Evolutionary conservation across 2,329 filamentous ascomycete species (phyloP).

Genomic region (Xylariaceae sp.): DNA sequence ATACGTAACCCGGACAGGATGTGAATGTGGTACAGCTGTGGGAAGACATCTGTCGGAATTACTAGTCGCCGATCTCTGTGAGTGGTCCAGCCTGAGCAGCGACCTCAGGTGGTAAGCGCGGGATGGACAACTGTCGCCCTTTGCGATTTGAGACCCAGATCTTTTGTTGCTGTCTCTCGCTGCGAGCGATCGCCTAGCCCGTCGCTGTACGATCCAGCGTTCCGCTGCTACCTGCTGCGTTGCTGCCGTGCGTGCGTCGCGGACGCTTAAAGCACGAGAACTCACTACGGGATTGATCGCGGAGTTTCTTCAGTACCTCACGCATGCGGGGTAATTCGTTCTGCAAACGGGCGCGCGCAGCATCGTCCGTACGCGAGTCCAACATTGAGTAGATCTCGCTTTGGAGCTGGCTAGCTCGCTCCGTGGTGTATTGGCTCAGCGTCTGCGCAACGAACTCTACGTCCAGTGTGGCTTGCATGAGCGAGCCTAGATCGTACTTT

Average conservation of each 20-base stretch:
- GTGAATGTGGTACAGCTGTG: no score
- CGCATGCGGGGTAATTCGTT: constrained; percentile 88
- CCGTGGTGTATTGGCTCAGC: constrained; percentile 81
- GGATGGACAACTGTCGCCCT: constrained; percentile 6
- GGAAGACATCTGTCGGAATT: not conserved
- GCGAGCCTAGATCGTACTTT: constrained; percentile 69
- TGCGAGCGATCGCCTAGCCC: constrained; percentile 21
- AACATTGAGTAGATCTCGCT: constrained; percentile 89
- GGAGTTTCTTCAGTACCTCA: constrained; percentile 74
- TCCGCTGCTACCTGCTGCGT: not conserved
- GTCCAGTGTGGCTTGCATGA: constrained; percentile 97
- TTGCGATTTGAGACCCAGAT: constrained; percentile 4
- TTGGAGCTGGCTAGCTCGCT: constrained; percentile 75
- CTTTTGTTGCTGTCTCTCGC: constrained; percentile 1
- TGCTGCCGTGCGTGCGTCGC: constrained; percentile 11
- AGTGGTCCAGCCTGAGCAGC: not conserved
- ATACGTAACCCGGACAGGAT: no score
- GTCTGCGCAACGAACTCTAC: constrained; percentile 97
- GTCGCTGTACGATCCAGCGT: constrained; percentile 14
- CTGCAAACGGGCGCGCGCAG: constrained; percentile 74
- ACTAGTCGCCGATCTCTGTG: constrained; percentile 4
- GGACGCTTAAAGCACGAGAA: constrained; percentile 74
- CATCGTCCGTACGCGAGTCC: constrained; percentile 83
- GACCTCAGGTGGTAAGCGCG: constrained; percentile 3
- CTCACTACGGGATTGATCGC: constrained; percentile 77